Conservation (phyloP, 2,329 filamentous ascomycete genomes). For the Colletotrichum tofieldiae region DNA sequence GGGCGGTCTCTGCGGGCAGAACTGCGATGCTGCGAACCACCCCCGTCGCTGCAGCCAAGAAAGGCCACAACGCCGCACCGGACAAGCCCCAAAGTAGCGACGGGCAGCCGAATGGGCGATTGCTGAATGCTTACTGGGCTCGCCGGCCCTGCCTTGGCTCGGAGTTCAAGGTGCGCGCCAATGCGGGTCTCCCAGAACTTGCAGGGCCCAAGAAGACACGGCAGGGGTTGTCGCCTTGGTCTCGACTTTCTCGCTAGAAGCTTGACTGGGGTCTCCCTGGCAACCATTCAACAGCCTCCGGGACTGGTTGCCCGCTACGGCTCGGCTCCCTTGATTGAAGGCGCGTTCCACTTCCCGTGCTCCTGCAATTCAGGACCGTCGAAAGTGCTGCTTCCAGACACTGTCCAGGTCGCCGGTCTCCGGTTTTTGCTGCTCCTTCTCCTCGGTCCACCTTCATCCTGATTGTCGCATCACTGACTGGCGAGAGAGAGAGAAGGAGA, state of each 20-base stretch:
- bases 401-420: slow-evolving; percentile 13
- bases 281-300: slow-evolving; percentile 30
- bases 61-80: slow-evolving; percentile 15
- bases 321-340: slow-evolving; percentile 29
- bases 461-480: background rate
- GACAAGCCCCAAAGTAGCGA: slow-evolving; percentile 9
- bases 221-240: slow-evolving; percentile 38
- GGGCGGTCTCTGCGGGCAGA: slow-evolving; percentile 13
- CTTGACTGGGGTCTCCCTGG: slow-evolving; percentile 37
- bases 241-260: slow-evolving; percentile 36
- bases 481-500: background rate
- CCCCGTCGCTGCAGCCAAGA: slow-evolving; percentile 9
- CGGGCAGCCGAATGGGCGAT: background rate
- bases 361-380: slow-evolving; percentile 37
- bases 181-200: slow-evolving; percentile 34
- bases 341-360: slow-evolving; percentile 34
- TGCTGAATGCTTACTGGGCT: slow-evolving; percentile 1
- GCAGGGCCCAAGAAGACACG: slow-evolving; percentile 1
- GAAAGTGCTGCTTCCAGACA: slow-evolving; percentile 7
- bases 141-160: background rate
- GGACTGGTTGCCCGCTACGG: slow-evolving; percentile 39
- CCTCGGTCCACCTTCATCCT: background rate
- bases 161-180: slow-evolving; percentile 31
- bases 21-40: background rate
- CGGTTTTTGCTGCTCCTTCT: slow-evolving; percentile 4